Base-by-base conservation (phyloP, 768 basidiomycete genomes). In the Lentinula aciculospora region DNA sequence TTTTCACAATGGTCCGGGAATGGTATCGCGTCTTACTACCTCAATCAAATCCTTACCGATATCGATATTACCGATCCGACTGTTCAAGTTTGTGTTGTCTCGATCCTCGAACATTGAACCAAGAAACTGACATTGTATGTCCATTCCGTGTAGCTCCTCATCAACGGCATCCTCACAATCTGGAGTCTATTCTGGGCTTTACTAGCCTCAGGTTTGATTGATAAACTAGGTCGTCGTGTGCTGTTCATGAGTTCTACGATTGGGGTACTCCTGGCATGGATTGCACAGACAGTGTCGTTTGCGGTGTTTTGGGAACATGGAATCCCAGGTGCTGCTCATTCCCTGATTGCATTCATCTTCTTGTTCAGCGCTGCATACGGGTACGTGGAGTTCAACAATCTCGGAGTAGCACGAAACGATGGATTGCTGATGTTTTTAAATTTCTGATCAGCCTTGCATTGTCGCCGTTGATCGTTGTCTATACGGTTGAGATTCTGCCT, bases 401-500 rank as follows among this genome's bases (percentile, higher is more conserved):
- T 2, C 15, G 4, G 40, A 13, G 9, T 31, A 39, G 2, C 17
- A 28, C 34, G 28, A 19, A 7, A 53, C 21, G 42, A 36, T 56
- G 27, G 56, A 21, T 8, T 42, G 6, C n/a, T n/a, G n/a, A n/a
- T n/a, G n/a, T n/a, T n/a, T n/a, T n/a, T n/a, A n/a, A n/a, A n/a
- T n/a, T n/a, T n/a, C n/a, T n/a, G n/a, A n/a, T n/a, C 8, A 74
- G 72, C 57, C 68, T 84, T 46, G 81, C 82, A 44, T 85, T 84
- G 62, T 78, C 79, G 3, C 84, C 86, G 1, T 72, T 86, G 60
- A 71, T 81, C 28, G 79, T 82, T 29, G 65, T 78, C 0, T 85
- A 82, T 67, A 77, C 78, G 7, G 70, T 86, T 53, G 86, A 88
- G 65, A 85, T 88, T 61, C 66, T 87, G n/a, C 85, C 85, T 0